phyloP scores from a whole-genome alignment of 1,139 yeast species.

The Debaryomyces singareniensis region DNA sequence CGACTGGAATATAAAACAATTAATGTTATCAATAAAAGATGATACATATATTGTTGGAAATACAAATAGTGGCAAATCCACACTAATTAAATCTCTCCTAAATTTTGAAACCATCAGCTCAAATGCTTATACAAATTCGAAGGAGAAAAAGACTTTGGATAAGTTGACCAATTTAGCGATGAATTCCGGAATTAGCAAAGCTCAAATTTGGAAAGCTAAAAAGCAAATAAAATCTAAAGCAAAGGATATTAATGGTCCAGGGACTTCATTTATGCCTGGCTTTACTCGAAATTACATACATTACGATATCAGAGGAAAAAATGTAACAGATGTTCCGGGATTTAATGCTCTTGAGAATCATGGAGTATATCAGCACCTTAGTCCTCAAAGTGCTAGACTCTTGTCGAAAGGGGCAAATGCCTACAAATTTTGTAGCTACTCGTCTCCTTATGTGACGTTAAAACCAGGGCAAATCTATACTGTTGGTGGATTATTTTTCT shows the following conservation, averaged over 20 bases:
- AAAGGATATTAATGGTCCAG: constrained; percentile 31
- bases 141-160: constrained; percentile 10
- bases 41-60: constrained; percentile 59
- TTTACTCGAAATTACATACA: constrained; percentile 45
- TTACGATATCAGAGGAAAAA: constrained; percentile 22
- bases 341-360: constrained; percentile 23
- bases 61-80: constrained; percentile 74
- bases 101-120: constrained; percentile 15
- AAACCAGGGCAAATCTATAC: constrained; percentile 43
- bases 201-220: constrained; percentile 4
- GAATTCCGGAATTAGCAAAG: constrained; percentile 6
- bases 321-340: constrained; percentile 55
- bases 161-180: constrained; percentile 14
- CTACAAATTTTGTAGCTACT: constrained; percentile 27
- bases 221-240: constrained; percentile 11
- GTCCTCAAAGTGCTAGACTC: constrained; percentile 24
- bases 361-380: constrained; percentile 24
- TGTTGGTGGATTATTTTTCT: constrained; percentile 56
- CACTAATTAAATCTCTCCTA: constrained; percentile 48
- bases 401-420: constrained; percentile 33
- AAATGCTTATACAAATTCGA: constrained; percentile 5
- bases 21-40: constrained; percentile 30
- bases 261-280: constrained; percentile 49
- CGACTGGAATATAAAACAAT: constrained; percentile 44
- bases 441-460: constrained; percentile 31